Evolutionary conservation across 805 yeast genomes (phyloP).

Genomic region (Maudiozyma barnettii): DNA sequence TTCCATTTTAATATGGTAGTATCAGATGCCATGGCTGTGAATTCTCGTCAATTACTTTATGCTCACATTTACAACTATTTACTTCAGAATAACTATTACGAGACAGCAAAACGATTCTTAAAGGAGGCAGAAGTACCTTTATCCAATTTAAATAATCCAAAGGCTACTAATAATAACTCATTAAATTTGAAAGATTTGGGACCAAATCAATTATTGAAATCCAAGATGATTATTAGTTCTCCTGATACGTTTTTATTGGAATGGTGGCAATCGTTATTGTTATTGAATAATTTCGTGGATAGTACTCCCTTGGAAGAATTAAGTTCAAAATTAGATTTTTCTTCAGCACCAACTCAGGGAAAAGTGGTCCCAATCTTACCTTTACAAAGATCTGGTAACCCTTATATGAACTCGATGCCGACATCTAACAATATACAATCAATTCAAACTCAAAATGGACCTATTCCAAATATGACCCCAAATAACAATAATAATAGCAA

Average conservation of each 20-base stretch:
- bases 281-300: constrained; percentile 38
- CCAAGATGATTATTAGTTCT: constrained; percentile 34
- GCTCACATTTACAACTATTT: constrained; percentile 46
- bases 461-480: background rate
- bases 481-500: background rate
- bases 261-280: constrained; percentile 47
- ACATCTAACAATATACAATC: background rate
- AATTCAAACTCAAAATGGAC: no score
- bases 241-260: constrained; percentile 42
- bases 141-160: constrained; percentile 5
- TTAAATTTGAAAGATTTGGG: constrained; percentile 11
- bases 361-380: constrained; percentile 8
- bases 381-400: background rate
- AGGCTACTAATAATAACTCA: constrained; percentile 10
- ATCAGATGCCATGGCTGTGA: constrained; percentile 38
- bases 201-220: constrained; percentile 8
- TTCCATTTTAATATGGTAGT: constrained; percentile 19
- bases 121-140: constrained; percentile 38
- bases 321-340: constrained; percentile 1
- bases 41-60: constrained; percentile 40
- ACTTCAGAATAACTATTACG: constrained; percentile 37
- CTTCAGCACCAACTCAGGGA: background rate
- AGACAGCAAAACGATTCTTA: constrained; percentile 41
- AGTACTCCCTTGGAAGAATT: constrained; percentile 24
- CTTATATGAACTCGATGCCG: background rate